These are phyloP conservation scores for Penicillium sp. DNA, from an alignment of 2,329 filamentous ascomycete species.

Conservation along the genomic window DNA sequence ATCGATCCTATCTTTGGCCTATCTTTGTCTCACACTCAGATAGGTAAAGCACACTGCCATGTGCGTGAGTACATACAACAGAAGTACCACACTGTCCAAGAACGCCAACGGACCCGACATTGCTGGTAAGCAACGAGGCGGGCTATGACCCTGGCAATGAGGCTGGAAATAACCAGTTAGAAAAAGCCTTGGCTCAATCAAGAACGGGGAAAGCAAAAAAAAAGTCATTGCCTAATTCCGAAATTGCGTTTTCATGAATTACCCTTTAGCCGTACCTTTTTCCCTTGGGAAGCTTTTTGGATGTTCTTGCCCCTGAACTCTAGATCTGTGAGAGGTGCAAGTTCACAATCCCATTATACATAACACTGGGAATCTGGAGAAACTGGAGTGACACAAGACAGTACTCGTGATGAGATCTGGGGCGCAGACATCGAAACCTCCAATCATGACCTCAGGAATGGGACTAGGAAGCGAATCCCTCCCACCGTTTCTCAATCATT, in stretches of 20 bases:
- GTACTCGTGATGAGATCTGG: background rate
- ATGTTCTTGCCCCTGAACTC: background rate
- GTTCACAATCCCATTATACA: background rate
- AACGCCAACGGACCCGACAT: too few species aligned
- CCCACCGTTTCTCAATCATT: background rate
- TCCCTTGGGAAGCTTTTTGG: background rate
- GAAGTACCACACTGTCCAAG: too few species aligned
- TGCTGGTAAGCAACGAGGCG: background rate
- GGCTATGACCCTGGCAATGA: background rate
- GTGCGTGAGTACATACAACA: background rate
- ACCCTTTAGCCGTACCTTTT: conserved; percentile 9
- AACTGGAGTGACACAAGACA: background rate
- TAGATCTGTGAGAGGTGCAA: background rate
- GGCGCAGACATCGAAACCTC: background rate
- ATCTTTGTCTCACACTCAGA: background rate
- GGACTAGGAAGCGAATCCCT: conserved; percentile 2
- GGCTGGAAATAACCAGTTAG: background rate
- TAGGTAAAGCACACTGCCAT: background rate
- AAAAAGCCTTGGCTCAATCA: background rate
- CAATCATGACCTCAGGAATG: background rate
- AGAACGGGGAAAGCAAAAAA: too few species aligned
- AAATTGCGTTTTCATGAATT: background rate
- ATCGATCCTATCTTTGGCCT: background rate
- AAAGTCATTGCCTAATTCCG: background rate
- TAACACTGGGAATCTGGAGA: background rate